Evolutionary conservation across 495 filamentous ascomycete genomes (phyloP), one percentile per base, ranked within the genome.

Genomic region (Ramalina peruviana): DNA sequence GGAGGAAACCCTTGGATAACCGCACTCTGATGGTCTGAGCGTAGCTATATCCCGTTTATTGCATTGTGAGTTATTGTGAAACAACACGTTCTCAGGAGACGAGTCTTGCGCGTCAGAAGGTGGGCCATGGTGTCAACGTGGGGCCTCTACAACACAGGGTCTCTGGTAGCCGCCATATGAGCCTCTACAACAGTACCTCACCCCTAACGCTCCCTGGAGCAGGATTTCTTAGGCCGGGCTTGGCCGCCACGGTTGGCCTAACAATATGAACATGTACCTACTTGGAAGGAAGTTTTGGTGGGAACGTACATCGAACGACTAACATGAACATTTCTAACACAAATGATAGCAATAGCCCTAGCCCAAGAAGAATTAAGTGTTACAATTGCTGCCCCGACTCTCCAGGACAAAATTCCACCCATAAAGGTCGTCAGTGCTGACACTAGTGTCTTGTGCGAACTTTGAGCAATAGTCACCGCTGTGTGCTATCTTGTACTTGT

Each of bases 381-480:
- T 43, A 30, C 53, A 55, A 25, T 52, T 52, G 10, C 16, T 37
- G 12, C 53, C 53, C 11, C 13, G 21, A 40, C 26, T 21, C 5
- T 46, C 54, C 20, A 56, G 39, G 4, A 56, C 51, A 20, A 40
- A 5, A 40, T 56, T 56, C 50, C 54, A 56, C 3, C 37, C 11
- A 41, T 56, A 53, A 11, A 53, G 19, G 1, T 56, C 13, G 5
- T 48, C 33, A 11, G 50, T 53, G 6, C 17, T 53, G 43, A 56
- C 49, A 37, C 33, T 21, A 36, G 53, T 53, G 25, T 53, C 40
- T 27, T 44, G 25, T 17, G 54, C 50, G 21, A 56, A 56, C 16
- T 39, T 40, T 4, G 16, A 53, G 36, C 54, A 56, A n/a, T 0
- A 44, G n/a, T 56, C 54, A 13, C 54, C 19, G 19, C 19, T 20